Percentiles rank a stretch among this genome's conserved stretches.
Evolutionary conservation across 495 filamentous ascomycete species (phyloP).

Genomic region (Friedmanniomyces endolithicus): DNA sequence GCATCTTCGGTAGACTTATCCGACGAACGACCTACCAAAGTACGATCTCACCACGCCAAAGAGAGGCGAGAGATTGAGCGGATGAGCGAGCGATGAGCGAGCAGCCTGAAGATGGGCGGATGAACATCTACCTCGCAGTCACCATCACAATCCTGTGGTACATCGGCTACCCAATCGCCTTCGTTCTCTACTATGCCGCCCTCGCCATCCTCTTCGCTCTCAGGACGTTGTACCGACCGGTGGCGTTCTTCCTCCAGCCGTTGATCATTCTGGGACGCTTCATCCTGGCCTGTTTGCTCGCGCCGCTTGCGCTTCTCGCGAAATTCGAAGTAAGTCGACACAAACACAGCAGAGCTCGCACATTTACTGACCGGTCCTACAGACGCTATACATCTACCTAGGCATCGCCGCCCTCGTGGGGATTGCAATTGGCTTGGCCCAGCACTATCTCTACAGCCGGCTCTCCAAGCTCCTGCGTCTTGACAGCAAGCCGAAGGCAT

Average conservation of each 20-base stretch:
- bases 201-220: constrained; percentile 28
- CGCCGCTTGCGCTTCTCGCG: constrained; percentile 34
- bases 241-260: constrained; percentile 29
- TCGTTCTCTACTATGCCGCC: constrained; percentile 26
- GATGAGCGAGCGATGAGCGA: background rate
- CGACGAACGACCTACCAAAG: too few relatives aligned
- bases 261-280: constrained; percentile 24
- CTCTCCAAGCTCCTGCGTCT: constrained; percentile 8
- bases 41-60: background rate
- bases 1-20: too few relatives aligned
- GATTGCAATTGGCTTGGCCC: constrained; percentile 36
- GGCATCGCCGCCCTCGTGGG: constrained; percentile 49
- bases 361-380: constrained; percentile 14
- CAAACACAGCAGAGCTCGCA: background rate
- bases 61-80: background rate
- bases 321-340: constrained; percentile 49
- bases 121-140: constrained; percentile 21
- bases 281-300: constrained; percentile 21
- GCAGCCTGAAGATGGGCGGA: background rate
- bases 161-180: constrained; percentile 30
- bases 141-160: constrained; percentile 26
- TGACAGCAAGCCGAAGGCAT: background rate
- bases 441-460: constrained; percentile 27
- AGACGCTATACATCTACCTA: constrained; percentile 56
- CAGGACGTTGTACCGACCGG: constrained; percentile 28